Base-by-base conservation (phyloP, 805 yeast genomes). In the Metschnikowia henanensis region DNA sequence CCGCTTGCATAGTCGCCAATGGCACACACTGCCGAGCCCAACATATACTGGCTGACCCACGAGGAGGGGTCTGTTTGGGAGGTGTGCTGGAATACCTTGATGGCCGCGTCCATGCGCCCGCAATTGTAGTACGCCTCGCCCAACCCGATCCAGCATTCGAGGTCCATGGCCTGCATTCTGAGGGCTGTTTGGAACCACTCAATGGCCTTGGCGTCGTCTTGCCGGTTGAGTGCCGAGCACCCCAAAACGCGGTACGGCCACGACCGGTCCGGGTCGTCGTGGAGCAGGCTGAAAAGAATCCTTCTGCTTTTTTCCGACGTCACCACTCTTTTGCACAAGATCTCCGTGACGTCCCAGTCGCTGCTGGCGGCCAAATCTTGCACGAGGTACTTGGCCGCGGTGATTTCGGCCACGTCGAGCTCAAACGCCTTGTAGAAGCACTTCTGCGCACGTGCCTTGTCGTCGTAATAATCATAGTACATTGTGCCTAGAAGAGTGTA, bases 171-270 rank as follows among this genome's bases (percentile, higher is more conserved):
- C 33, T 81, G 70, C 50, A 85, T 68, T 49, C 97, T 75, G 37
- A 94, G 70, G 1, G 97, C 90, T 21, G 82, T 77, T 63, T 94
- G 99, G 59, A 88, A 90, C 79, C 87, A 82, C 62, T 87, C 92
- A 36, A 92, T 84, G 0, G 99, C 95, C 43, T 81, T 81, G 1
- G 79, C 80, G 50, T 81, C 87, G 52, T 84, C 83, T 53, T 83
- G 88, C 21, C 62, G 69, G 57, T 87, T 90, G 46, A 94, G 66
- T 4, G 83, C 73, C 2, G 87, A 77, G 52, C 90, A 80, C 0
- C 97, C 99, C 34, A 94, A 66, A 3, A 88, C 87, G 53, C 97
- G 68, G 59, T 83, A 88, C 0, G 97, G 97, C 99, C 99, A 94
- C 2, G 84, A 74, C 1, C 67, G 57, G 50, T 71, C 75, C 0